Conservation (phyloP, 2,329 filamentous ascomycete species). For the Pestalotiopsis sp. region DNA sequence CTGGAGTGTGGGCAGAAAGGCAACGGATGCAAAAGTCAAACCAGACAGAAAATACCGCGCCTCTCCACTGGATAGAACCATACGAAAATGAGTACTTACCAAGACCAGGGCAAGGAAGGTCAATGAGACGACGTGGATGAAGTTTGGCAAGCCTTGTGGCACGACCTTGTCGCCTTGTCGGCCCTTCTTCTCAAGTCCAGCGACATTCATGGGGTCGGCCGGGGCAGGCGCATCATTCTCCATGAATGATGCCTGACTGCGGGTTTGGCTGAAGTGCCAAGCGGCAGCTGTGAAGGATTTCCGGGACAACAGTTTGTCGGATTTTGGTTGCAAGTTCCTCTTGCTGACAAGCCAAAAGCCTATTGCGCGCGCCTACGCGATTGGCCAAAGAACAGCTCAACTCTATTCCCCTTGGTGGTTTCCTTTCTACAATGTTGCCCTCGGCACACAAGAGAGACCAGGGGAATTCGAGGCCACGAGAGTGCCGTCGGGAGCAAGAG, state of each 20-base stretch:
- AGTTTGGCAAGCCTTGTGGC: conserved; percentile 17
- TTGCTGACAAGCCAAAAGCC: not conserved
- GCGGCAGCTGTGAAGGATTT: conserved; percentile 6
- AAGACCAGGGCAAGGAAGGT: conserved; percentile 28
- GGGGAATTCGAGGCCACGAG: not conserved
- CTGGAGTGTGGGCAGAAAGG: conserved; percentile 20
- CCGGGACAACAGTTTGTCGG: conserved; percentile 12
- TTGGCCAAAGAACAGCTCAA: not conserved
- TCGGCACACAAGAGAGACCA: not conserved
- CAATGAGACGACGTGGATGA: conserved; percentile 30
- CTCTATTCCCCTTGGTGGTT: not conserved
- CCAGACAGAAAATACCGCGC: conserved; percentile 22
- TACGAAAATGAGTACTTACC: conserved; percentile 25
- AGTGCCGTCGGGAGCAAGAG: not conserved
- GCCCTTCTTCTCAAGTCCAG: conserved; percentile 13
- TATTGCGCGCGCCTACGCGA: not conserved
- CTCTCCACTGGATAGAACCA: conserved; percentile 12
- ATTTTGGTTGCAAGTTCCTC: not conserved
- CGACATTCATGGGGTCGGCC: conserved; percentile 8
- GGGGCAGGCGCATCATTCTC: conserved; percentile 7
- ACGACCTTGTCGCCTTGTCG: conserved; percentile 13
- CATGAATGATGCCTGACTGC: conserved; percentile 4
- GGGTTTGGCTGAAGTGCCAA: conserved; percentile 3
- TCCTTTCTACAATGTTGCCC: not conserved
- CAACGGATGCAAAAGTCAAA: conserved; percentile 7